Base-by-base conservation (phyloP, 495 filamentous ascomycete species). In the Penicillium atrosanguineum region DNA sequence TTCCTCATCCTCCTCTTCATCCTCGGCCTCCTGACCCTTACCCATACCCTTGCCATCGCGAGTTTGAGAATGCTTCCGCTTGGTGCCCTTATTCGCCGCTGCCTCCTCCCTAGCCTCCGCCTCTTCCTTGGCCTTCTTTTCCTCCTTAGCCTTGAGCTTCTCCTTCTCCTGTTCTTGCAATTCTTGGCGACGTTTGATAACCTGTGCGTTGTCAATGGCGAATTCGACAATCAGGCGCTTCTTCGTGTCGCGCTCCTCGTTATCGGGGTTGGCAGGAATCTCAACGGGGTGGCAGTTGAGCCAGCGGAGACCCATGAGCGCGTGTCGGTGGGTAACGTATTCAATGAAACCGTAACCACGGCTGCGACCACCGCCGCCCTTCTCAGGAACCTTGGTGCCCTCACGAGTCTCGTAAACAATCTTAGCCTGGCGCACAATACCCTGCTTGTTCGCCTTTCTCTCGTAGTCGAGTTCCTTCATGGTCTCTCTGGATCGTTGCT, bases 331-430 rank as follows among this genome's bases (percentile, higher is more conserved):
- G 28, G 88, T 92, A 53, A 83, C 88, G 73, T 97, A 99, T 70
- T 99, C 94, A 52, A 99, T 88, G 71, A 99, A 99, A 11, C 95
- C 94, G 67, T 99, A 99, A 20, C 94, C 95, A 62, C 92, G 78
- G 57, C 86, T 90, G 64, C 91, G 80, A 36, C 94, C 91, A 19
- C 83, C 90, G 4, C 88, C 87, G 52, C 68, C 79, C 41, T 78
- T 72, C 68, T 95, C 90, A 3, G 76, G 65, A 8, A 95, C 82
- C 74, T 96, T 97, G 53, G 80, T 80, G 18, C 92, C 91, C 59
- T 91, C 83, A 18, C 76, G 78, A 14, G 87, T 86, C 73, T 99
- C 94, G 63, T 92, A 96, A 21, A 97, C 86, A 52, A 97, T 82
- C 73, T 95, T 99, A 28, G 94, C 88, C 70, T 99, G 94, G 59